Evolutionary conservation across 495 filamentous ascomycete species (phyloP).

Genomic region (Tuber umbilicatum): DNA sequence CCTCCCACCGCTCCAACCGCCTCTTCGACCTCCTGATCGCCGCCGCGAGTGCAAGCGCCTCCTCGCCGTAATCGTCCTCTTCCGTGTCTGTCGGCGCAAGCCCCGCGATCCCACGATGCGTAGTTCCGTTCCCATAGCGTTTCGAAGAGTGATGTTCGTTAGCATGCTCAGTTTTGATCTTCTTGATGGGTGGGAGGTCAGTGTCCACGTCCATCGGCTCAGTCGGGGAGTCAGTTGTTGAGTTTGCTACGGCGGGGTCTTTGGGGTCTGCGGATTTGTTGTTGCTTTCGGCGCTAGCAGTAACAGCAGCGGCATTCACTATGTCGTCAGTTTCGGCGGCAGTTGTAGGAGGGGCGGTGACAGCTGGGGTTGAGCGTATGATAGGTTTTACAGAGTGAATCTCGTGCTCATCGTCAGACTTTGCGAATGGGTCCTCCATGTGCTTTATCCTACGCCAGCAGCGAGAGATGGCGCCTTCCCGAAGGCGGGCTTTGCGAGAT

Average conservation of each 20-base stretch:
- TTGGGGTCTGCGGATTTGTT: not conserved
- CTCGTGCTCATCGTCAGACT: conserved; percentile 66
- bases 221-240: conserved; percentile 1
- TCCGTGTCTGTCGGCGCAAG: conserved; percentile 59
- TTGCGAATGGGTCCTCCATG: conserved; percentile 64
- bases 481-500: conserved; percentile 54
- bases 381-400: conserved; percentile 14
- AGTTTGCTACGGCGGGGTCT: not conserved
- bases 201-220: conserved; percentile 12
- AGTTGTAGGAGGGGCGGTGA: conserved; percentile 13
- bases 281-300: not conserved
- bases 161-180: conserved; percentile 32
- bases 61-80: conserved; percentile 72
- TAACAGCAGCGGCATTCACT: conserved; percentile 29
- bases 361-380: conserved; percentile 42
- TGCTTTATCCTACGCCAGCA: conserved; percentile 61
- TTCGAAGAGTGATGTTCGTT: conserved; percentile 18
- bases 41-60: conserved; percentile 63
- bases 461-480: conserved; percentile 59
- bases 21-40: conserved; percentile 62
- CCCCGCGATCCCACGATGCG: conserved; percentile 60
- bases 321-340: conserved; percentile 35
- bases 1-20: conserved; percentile 68
- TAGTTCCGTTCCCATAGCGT: conserved; percentile 25
- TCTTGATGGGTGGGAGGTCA: conserved; percentile 27